Conservation (phyloP, 805 yeast species). For the Starmerella vitae region DNA sequence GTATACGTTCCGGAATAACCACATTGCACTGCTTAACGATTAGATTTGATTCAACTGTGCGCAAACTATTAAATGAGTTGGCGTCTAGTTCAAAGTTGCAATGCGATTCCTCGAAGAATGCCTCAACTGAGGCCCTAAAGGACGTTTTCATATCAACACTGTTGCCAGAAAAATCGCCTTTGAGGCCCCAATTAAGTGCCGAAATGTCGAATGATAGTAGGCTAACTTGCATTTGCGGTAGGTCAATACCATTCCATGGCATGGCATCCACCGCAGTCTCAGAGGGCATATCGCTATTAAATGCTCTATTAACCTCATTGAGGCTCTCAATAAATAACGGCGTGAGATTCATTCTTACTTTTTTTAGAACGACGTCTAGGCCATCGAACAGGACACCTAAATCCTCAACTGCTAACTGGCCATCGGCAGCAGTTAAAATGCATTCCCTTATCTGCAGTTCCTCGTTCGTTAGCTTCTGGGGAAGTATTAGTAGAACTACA, state of each 20-base stretch:
- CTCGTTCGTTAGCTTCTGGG: constrained; percentile 7
- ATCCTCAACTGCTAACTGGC: constrained; percentile 11
- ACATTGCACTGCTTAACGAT: not conserved
- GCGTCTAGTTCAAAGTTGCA: constrained; percentile 1
- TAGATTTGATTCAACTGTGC: constrained; percentile 1
- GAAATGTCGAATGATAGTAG: not conserved
- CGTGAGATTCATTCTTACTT: not conserved
- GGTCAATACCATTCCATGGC: not conserved
- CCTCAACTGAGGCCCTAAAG: not conserved
- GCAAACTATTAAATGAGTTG: not conserved
- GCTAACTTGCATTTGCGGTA: not conserved
- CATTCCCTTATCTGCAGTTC: constrained; percentile 12
- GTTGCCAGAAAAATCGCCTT: not conserved
- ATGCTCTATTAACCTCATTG: not conserved
- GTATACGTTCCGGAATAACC: not conserved
- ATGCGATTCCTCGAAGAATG: not conserved
- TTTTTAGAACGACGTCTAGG: not conserved
- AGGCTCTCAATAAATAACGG: constrained; percentile 1
- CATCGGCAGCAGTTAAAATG: constrained; percentile 12
- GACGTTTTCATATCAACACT: not conserved
- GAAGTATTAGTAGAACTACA: constrained; percentile 13
- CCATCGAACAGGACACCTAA: too few species aligned
- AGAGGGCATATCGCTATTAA: not conserved
- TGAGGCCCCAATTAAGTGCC: not conserved
- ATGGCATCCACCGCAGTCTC: too few species aligned